Conservation (phyloP, 257 asterid genomes). For the Penstemon barbatus region DNA sequence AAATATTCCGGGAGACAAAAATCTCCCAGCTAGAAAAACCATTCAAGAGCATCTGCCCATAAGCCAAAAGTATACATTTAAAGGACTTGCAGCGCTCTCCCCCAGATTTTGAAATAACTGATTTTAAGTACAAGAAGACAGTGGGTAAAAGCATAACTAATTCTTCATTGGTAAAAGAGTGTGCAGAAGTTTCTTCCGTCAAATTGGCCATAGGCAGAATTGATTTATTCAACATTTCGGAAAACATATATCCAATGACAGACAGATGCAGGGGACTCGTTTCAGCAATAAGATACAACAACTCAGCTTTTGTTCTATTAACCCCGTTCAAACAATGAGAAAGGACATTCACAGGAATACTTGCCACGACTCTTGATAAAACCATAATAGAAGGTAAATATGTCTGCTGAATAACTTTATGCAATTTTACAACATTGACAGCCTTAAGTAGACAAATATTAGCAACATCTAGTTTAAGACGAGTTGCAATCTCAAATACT, state of each 20-base stretch:
- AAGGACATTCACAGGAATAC: slow-evolving; percentile 49
- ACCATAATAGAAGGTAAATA: slow-evolving; percentile 47
- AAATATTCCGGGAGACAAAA: slow-evolving; percentile 46
- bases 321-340: slow-evolving; percentile 59
- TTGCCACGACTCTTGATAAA: slow-evolving; percentile 57
- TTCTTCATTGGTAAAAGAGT: slow-evolving; percentile 51
- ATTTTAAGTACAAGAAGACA: slow-evolving; percentile 50
- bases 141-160: slow-evolving; percentile 74
- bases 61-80: slow-evolving; percentile 43
- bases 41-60: slow-evolving; percentile 50
- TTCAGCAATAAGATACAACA: slow-evolving; percentile 56
- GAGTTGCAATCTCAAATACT: slow-evolving; percentile 48
- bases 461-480: slow-evolving; percentile 57
- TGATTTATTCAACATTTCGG: slow-evolving; percentile 43
- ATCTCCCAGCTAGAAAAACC: slow-evolving; percentile 66
- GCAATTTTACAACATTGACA: slow-evolving; percentile 52
- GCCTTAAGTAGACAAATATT: slow-evolving; percentile 76
- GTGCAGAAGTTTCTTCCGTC: slow-evolving; percentile 34
- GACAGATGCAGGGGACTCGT: slow-evolving; percentile 69
- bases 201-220: slow-evolving; percentile 31
- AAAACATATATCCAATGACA: slow-evolving; percentile 55
- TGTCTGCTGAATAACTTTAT: slow-evolving; percentile 38
- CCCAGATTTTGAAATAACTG: slow-evolving; percentile 46
- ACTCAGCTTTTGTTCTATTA: slow-evolving; percentile 55
- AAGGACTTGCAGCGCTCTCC: slow-evolving; percentile 39